Evolutionary conservation across 2,329 filamentous ascomycete species (phyloP), one percentile per base, ranked within the genome.

Genomic region (Fusarium odoratissimum): DNA sequence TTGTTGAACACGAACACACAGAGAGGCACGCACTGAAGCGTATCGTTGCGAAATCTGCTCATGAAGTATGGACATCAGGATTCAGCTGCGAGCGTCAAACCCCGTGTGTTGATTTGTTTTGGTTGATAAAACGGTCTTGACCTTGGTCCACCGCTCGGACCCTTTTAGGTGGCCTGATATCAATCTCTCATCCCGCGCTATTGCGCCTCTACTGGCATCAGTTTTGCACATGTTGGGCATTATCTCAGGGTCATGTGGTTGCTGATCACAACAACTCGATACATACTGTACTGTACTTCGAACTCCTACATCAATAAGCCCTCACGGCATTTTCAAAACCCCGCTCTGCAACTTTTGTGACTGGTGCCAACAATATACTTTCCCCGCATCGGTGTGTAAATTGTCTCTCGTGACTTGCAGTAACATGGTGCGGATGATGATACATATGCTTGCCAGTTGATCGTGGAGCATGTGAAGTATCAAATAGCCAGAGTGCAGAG

Each of bases 231-330:
- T 72, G 64, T 59, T 60, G 35, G 48, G 69, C 72, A 76, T 73
- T 55, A 71, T 44, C 48, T 48, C 44, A 31, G 59, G 58, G 58
- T 76, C 74, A 76, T 76, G 74, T 75, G 74, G 73, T 63, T 52
- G 57, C 54, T 71, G 64, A 71, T 71, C 72, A 67, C 45, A 48
- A 60, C 59, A 64, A 48, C 37, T 31, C 37, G 38, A 55, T 25
- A 16, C 41, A 28, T 49, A 49, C 46, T 19, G n/a, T 23, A 23
- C 46, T 19, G 46, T 23, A 23, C 55, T 46, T 38, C 21, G 31
- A 25, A 42, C 14, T 48, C 45, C 23, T 66, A 64, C 44, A 69
- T 60, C 38, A 35, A 70, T 67, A 57, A 40, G 46, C 58, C 42
- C 8, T 61, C 21, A 58, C n/a, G 30, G 25, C 41, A 61, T 67